phyloP scores from a whole-genome alignment of 768 basidiomycete genomes.

The Pleurotus cornucopiae region DNA sequence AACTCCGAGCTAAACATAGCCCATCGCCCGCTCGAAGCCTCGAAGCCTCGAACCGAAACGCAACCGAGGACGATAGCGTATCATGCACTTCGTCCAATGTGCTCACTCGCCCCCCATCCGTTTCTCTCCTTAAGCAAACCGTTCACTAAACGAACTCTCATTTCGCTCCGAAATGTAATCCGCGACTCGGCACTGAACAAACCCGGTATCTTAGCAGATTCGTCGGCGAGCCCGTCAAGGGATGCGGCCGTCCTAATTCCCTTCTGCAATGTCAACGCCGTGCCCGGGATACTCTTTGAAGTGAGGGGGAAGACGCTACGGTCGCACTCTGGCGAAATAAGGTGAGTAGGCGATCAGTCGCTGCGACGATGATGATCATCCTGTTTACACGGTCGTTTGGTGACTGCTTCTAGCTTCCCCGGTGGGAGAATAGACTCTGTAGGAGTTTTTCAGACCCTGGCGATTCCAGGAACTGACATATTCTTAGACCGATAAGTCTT shows the following conservation, averaged over 20 bases:
- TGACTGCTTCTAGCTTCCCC: constrained; percentile 51
- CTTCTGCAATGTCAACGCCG: constrained; percentile 66
- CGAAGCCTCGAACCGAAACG: background rate
- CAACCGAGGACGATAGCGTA: background rate
- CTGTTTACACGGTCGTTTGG: constrained; percentile 2
- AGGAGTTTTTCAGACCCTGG: constrained; percentile 7
- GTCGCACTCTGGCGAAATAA: constrained; percentile 79
- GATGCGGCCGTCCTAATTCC: constrained; percentile 74
- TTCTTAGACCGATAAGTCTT: constrained; percentile 46
- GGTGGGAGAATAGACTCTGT: constrained; percentile 70
- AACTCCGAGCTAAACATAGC: too few relatives aligned
- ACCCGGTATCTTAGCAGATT: constrained; percentile 13
- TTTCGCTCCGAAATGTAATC: constrained; percentile 24
- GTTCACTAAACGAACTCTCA: constrained; percentile 17
- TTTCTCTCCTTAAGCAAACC: constrained; percentile 3
- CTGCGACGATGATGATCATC: constrained; percentile 1
- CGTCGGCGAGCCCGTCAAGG: constrained; percentile 17
- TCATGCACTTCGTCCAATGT: background rate
- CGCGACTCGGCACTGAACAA: background rate
- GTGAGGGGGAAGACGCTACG: constrained; percentile 61
- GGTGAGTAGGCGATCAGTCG: constrained; percentile 33
- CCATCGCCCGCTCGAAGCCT: too few relatives aligned
- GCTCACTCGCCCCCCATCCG: background rate
- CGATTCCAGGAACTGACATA: constrained; percentile 9
- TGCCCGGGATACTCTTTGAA: constrained; percentile 68